Conservation (phyloP, 139 green algal genomes). For the Coelastrella sp. region DNA sequence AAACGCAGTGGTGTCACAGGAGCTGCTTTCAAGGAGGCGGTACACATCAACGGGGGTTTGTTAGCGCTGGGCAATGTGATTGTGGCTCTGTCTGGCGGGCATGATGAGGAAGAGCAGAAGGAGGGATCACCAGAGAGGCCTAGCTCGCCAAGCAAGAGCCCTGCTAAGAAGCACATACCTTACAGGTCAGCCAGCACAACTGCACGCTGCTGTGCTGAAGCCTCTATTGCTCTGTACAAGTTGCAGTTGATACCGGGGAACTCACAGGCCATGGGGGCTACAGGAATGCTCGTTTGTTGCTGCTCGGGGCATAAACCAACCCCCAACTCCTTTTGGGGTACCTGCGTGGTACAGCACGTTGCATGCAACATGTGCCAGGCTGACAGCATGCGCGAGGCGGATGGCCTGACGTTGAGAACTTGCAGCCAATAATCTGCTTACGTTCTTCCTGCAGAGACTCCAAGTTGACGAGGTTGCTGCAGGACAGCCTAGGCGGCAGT, state of each 20-base stretch:
- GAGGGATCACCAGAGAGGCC: neutral
- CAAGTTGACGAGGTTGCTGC: slow-evolving; percentile 81
- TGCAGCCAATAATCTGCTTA: neutral
- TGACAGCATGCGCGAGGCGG: no score
- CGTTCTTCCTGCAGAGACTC: slow-evolving; percentile 64
- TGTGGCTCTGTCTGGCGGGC: slow-evolving; percentile 41
- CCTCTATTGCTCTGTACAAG: no score
- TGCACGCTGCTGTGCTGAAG: neutral
- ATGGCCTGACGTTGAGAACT: neutral
- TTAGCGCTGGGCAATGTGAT: slow-evolving; percentile 84
- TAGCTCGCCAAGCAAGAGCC: neutral
- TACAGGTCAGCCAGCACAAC: slow-evolving; percentile 31
- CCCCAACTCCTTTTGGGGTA: no score
- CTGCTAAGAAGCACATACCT: slow-evolving; percentile 48
- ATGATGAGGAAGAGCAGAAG: neutral
- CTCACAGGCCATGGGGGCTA: no score
- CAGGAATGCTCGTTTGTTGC: no score
- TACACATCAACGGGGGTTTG: slow-evolving; percentile 80
- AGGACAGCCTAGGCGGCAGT: slow-evolving; percentile 84
- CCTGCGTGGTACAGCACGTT: no score
- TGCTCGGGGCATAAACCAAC: no score
- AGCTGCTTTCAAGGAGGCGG: slow-evolving; percentile 76
- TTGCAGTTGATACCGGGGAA: no score
- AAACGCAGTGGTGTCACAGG: slow-evolving; percentile 70
- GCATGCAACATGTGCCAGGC: no score